phyloP scores from a whole-genome alignment of 2,329 filamentous ascomycete species.

The Thielaviopsis euricoi region DNA sequence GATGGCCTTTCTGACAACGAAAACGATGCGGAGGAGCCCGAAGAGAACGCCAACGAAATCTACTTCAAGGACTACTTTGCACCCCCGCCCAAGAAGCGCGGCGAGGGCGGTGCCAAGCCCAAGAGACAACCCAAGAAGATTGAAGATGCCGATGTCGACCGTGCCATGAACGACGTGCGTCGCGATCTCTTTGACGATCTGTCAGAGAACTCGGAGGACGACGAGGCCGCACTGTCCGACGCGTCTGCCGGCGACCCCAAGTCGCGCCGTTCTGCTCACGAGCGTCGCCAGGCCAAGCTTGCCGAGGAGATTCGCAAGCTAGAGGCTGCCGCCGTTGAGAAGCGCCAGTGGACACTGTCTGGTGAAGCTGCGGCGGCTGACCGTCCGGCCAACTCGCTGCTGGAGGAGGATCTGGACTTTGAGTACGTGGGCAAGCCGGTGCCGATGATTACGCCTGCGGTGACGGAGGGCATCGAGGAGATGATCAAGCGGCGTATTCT shows the following conservation, averaged over 20 bases:
- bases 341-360: constrained; percentile 76
- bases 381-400: constrained; percentile 75
- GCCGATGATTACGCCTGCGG: constrained; percentile 79
- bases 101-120: constrained; percentile 25
- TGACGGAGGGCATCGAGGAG: constrained; percentile 80
- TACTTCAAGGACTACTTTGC: constrained; percentile 91
- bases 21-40: constrained; percentile 32
- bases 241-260: constrained; percentile 52
- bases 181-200: constrained; percentile 79
- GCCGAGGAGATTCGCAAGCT: constrained; percentile 81
- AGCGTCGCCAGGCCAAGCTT: constrained; percentile 71
- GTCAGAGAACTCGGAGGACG: constrained; percentile 50
- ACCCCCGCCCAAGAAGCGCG: constrained; percentile 49
- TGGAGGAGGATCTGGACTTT: constrained; percentile 91
- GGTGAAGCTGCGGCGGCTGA: constrained; percentile 75
- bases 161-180: constrained; percentile 73
- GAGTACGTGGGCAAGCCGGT: constrained; percentile 90
- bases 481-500: constrained; percentile 89
- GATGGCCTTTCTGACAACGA: constrained; percentile 34
- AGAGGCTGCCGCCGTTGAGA: constrained; percentile 75
- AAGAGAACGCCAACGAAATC: constrained; percentile 64
- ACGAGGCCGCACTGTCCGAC: constrained; percentile 47
- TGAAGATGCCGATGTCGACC: constrained; percentile 52
- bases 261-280: constrained; percentile 67
- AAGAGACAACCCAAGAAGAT: constrained; percentile 26